Conservation (phyloP, 768 basidiomycete species). For the Lentinula boryana region DNA sequence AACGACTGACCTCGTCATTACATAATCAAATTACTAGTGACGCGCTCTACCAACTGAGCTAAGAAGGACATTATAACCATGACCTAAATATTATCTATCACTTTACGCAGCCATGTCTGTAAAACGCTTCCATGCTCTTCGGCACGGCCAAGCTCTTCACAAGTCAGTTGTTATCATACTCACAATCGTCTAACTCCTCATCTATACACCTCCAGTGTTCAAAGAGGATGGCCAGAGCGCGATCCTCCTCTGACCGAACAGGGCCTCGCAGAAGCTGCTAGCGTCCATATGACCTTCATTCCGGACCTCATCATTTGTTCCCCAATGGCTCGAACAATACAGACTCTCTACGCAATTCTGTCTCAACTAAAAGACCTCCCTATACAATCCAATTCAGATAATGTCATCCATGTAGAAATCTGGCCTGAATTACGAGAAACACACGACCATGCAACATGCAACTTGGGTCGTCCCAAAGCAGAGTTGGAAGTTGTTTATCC, state of each 20-base stretch:
- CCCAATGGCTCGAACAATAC: slow-evolving; percentile 14
- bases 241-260: slow-evolving; percentile 14
- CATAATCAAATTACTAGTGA: slow-evolving; percentile 32
- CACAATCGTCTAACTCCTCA: not conserved
- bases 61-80: slow-evolving; percentile 35
- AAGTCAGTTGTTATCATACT: not conserved
- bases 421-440: slow-evolving; percentile 15
- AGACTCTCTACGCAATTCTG: slow-evolving; percentile 10
- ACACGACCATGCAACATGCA: slow-evolving; percentile 13
- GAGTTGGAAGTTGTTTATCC: slow-evolving; percentile 5
- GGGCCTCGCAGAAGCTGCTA: slow-evolving; percentile 10
- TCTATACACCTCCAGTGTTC: slow-evolving; percentile 6
- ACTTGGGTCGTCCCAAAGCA: slow-evolving; percentile 10
- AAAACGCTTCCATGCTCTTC: slow-evolving; percentile 10
- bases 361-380: slow-evolving; percentile 2
- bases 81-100: no score
- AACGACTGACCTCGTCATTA: slow-evolving; percentile 6
- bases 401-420: slow-evolving; percentile 3
- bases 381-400: not conserved
- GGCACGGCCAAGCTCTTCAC: slow-evolving; percentile 12
- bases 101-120: not conserved
- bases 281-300: slow-evolving; percentile 1
- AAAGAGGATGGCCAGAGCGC: slow-evolving; percentile 13
- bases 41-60: slow-evolving; percentile 55
- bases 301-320: slow-evolving; percentile 15